Conservation (phyloP, 805 yeast species). For the Grigorovia humatica region DNA sequence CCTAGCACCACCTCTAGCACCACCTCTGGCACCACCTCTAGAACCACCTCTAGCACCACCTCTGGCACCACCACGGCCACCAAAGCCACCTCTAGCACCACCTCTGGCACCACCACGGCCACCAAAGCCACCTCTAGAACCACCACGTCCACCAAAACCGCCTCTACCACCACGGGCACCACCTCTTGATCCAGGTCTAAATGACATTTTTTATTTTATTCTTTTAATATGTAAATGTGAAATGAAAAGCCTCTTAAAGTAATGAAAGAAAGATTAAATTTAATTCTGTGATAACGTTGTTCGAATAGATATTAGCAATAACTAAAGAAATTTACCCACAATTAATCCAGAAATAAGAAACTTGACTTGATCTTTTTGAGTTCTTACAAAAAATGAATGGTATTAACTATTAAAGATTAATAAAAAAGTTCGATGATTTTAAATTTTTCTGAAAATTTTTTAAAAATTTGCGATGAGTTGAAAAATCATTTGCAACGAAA, state of each 20-base stretch:
- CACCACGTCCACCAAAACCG: constrained; percentile 35
- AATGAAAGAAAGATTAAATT: background rate
- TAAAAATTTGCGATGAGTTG: background rate
- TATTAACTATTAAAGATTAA: background rate
- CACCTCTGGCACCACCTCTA: constrained; percentile 41
- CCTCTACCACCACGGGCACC: constrained; percentile 45
- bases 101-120: constrained; percentile 38
- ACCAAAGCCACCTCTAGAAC: constrained; percentile 36
- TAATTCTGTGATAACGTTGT: background rate
- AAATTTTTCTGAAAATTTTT: background rate
- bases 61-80: constrained; percentile 39
- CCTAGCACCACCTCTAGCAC: constrained; percentile 53
- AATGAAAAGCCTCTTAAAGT: background rate
- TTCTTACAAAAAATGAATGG: background rate
- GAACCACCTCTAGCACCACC: constrained; percentile 45
- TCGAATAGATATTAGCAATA: background rate
- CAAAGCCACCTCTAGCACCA: constrained; percentile 43
- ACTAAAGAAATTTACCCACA: background rate
- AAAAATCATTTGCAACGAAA: background rate
- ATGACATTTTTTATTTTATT: constrained; percentile 47
- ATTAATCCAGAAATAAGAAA: too few relatives aligned
- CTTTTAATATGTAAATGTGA: background rate
- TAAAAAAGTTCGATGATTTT: background rate
- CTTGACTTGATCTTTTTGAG: too few relatives aligned
- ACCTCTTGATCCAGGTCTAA: constrained; percentile 61